A percentile compares a stretch with the other conserved stretches of the same genome.
phyloP scores from a whole-genome alignment of 805 yeast species.

The Cyberlindnera mycetangii region DNA sequence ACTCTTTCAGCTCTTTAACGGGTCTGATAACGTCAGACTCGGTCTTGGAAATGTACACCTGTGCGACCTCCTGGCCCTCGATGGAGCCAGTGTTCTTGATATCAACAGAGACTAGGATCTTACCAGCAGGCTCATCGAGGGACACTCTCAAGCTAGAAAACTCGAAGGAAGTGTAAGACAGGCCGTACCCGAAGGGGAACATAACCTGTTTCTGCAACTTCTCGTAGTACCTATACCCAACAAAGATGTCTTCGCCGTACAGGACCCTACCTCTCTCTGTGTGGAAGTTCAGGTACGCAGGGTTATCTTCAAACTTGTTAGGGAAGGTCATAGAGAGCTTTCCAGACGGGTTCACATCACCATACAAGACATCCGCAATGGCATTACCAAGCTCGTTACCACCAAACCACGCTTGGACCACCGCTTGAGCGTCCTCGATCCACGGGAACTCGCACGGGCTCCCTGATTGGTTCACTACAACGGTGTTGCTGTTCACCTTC shows the following conservation, averaged over 20 bases:
- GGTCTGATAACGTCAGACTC: slow-evolving; percentile 44
- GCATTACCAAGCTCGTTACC: slow-evolving; percentile 60
- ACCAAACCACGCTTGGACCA: slow-evolving; percentile 57
- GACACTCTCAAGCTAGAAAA: slow-evolving; percentile 36
- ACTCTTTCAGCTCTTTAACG: slow-evolving; percentile 57
- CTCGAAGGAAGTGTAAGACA: slow-evolving; percentile 54
- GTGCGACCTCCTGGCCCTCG: slow-evolving; percentile 55
- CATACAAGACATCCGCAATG: slow-evolving; percentile 58
- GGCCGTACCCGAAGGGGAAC: slow-evolving; percentile 63
- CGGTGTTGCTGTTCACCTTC: slow-evolving; percentile 48
- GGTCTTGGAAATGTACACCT: slow-evolving; percentile 45
- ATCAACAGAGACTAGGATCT: slow-evolving; percentile 32
- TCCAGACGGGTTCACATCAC: slow-evolving; percentile 60
- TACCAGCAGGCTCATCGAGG: slow-evolving; percentile 28
- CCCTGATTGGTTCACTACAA: slow-evolving; percentile 59
- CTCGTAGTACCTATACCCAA: slow-evolving; percentile 63
- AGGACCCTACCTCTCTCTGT: slow-evolving; percentile 50
- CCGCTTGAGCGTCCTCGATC: slow-evolving; percentile 40
- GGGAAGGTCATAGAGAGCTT: slow-evolving; percentile 58
- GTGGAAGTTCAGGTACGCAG: slow-evolving; percentile 50
- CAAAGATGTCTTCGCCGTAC: slow-evolving; percentile 65
- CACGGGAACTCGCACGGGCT: slow-evolving; percentile 62
- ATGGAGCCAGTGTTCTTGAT: slow-evolving; percentile 47
- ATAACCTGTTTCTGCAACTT: slow-evolving; percentile 44
- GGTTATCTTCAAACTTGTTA: slow-evolving; percentile 47